Percentiles rank a stretch among this genome's conserved stretches.
These are phyloP conservation scores for Candida wancherniae DNA, from an alignment of 805 yeast species.

Conservation along the genomic window DNA sequence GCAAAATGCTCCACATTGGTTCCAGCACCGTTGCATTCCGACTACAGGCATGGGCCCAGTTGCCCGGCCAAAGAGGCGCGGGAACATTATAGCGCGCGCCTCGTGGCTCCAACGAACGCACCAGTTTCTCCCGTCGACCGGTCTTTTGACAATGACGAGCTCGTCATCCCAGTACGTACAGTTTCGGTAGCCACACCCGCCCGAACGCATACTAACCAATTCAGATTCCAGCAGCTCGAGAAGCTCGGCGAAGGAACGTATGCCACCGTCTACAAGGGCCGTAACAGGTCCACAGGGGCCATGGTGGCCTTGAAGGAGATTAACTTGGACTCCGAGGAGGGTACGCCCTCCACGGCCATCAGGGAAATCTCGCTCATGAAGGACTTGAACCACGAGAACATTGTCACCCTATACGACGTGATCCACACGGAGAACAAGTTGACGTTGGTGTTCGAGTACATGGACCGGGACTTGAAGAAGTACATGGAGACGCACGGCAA, in stretches of 20 bases:
- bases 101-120: too few species aligned
- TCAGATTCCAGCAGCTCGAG: constrained; percentile 55
- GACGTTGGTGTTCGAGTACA: constrained; percentile 86
- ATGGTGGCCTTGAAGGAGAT: constrained; percentile 94
- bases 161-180: constrained; percentile 42
- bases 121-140: too few species aligned
- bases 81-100: too few species aligned
- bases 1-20: too few species aligned
- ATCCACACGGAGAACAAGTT: constrained; percentile 95
- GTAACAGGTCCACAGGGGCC: constrained; percentile 80
- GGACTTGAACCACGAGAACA: constrained; percentile 89
- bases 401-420: constrained; percentile 88
- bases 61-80: too few species aligned
- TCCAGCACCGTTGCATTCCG: too few species aligned
- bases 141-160: constrained; percentile 35
- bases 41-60: too few species aligned
- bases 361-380: constrained; percentile 94
- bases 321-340: constrained; percentile 92
- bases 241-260: constrained; percentile 93
- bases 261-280: constrained; percentile 97
- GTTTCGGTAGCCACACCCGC: not conserved
- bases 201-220: constrained; percentile 10
- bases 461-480: constrained; percentile 90
- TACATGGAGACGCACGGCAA: constrained; percentile 87
- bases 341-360: constrained; percentile 97